Percentiles rank a stretch among this genome's conserved stretches.
These are phyloP conservation scores for Parmales sp. DNA, from an alignment of 108 stramenopile species.

Conservation along the genomic window DNA sequence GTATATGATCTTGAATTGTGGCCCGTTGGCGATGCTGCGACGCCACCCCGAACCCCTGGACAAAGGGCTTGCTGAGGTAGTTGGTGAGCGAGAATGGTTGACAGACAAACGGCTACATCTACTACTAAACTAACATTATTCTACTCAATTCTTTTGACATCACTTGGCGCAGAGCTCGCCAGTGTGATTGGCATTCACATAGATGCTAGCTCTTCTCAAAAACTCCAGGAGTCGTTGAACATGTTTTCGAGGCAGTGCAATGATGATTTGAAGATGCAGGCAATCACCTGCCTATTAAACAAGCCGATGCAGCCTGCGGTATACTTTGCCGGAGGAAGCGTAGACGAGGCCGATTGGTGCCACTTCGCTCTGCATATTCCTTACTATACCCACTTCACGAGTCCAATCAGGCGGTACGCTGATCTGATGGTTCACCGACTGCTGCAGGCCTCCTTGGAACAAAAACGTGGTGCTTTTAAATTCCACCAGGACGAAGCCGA, in stretches of 20 bases:
- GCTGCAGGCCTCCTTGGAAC: conserved; percentile 76
- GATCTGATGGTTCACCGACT: conserved; percentile 90
- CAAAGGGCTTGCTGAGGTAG: conserved; percentile 55
- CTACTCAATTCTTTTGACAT: too few relatives aligned
- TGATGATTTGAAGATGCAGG: conserved; percentile 60
- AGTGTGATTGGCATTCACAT: conserved; percentile 49
- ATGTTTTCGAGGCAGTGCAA: conserved; percentile 49
- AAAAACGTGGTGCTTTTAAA: conserved; percentile 40
- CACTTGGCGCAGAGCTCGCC: too few relatives aligned
- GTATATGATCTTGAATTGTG: conserved; percentile 71
- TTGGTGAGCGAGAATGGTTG: too few relatives aligned
- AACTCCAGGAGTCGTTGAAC: conserved; percentile 67
- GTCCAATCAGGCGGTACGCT: conserved; percentile 87
- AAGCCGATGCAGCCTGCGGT: conserved; percentile 80
- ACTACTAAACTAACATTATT: too few relatives aligned
- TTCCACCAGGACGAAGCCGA: conserved; percentile 36
- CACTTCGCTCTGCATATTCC: conserved; percentile 94
- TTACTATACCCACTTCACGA: conserved; percentile 95
- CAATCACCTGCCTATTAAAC: conserved; percentile 70
- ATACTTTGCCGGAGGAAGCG: conserved; percentile 64
- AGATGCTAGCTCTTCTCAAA: conserved; percentile 45
- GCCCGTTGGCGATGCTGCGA: conserved; percentile 57
- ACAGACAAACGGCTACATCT: too few relatives aligned
- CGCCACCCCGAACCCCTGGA: conserved; percentile 54
- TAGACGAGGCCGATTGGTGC: conserved; percentile 43